Percentiles rank a stretch among this genome's conserved stretches.
These are phyloP conservation scores for Emmonsia crescens DNA, from an alignment of 2,329 filamentous ascomycete species.

Conservation along the genomic window DNA sequence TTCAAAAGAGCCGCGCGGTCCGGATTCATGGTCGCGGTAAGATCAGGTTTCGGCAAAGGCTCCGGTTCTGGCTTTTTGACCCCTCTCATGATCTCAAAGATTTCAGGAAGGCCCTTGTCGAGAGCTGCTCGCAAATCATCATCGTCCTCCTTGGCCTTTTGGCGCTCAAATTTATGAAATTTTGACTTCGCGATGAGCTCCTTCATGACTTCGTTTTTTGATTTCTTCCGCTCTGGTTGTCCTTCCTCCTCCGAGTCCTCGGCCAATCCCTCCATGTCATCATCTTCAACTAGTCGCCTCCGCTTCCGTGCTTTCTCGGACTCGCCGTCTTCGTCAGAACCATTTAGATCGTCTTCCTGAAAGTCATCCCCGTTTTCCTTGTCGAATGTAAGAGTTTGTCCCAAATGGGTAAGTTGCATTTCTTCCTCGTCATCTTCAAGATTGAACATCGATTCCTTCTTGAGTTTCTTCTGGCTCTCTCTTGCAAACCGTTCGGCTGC, in stretches of 20 bases:
- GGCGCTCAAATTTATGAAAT: slow-evolving; percentile 84
- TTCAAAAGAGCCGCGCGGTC: slow-evolving; percentile 51
- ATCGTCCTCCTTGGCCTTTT: slow-evolving; percentile 85
- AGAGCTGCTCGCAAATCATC: slow-evolving; percentile 75
- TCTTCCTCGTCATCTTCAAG: slow-evolving; percentile 70
- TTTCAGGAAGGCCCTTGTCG: slow-evolving; percentile 68
- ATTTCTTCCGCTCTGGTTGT: slow-evolving; percentile 76
- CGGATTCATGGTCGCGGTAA: slow-evolving; percentile 45
- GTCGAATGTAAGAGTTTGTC: slow-evolving; percentile 58
- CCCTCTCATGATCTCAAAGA: slow-evolving; percentile 59
- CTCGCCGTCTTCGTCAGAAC: slow-evolving; percentile 48
- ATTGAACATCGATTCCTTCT: slow-evolving; percentile 74
- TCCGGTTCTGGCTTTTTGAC: slow-evolving; percentile 45
- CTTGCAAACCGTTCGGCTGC: slow-evolving; percentile 82
- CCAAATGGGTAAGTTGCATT: slow-evolving; percentile 69
- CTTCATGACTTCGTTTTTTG: slow-evolving; percentile 94
- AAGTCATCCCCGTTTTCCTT: slow-evolving; percentile 58
- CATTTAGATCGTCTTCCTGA: slow-evolving; percentile 59
- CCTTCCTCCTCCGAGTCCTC: slow-evolving; percentile 36
- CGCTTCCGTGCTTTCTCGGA: slow-evolving; percentile 44
- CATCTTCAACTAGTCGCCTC: slow-evolving; percentile 37
- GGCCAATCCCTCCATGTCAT: slow-evolving; percentile 27
- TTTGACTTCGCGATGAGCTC: slow-evolving; percentile 98
- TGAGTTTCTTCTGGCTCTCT: slow-evolving; percentile 71
- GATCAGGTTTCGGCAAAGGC: slow-evolving; percentile 31